A percentile compares a stretch with the other conserved stretches of the same genome.
phyloP scores from a whole-genome alignment of 768 basidiomycete species.

The Pisolithus albus region DNA sequence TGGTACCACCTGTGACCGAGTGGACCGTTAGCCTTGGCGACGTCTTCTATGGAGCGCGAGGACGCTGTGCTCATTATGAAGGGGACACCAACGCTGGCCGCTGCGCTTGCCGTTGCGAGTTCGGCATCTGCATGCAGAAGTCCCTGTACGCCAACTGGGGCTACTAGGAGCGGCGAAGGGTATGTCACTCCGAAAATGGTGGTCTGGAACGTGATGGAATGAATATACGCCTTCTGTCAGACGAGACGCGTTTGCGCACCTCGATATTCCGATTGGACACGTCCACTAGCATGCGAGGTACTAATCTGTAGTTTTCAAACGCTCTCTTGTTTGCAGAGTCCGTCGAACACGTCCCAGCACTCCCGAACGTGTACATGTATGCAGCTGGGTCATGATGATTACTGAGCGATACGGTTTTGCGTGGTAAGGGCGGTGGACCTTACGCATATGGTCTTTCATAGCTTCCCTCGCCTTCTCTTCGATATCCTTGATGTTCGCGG shows the following conservation, averaged over 20 bases:
- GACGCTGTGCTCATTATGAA: constrained; percentile 75
- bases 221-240: background rate
- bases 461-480: constrained; percentile 61
- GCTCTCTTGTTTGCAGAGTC: constrained; percentile 58
- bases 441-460: constrained; percentile 51
- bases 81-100: constrained; percentile 53
- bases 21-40: constrained; percentile 62
- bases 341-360: constrained; percentile 66
- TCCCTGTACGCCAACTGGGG: constrained; percentile 75
- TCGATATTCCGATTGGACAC: constrained; percentile 52
- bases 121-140: constrained; percentile 69
- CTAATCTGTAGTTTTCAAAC: constrained; percentile 61
- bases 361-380: constrained; percentile 72
- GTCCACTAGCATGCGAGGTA: constrained; percentile 74
- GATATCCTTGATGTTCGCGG: constrained; percentile 55
- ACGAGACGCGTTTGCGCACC: constrained; percentile 30
- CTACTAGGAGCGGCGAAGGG: constrained; percentile 55
- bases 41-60: constrained; percentile 64
- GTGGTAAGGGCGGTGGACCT: constrained; percentile 7
- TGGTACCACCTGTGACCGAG: constrained; percentile 72
- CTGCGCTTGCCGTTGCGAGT: constrained; percentile 61
- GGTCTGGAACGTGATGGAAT: constrained; percentile 35
- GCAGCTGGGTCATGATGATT: constrained; percentile 40
- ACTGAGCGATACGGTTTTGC: background rate
- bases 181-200: constrained; percentile 65